Evolutionary conservation across 176 grass and related monocot genomes (phyloP).

Genomic region (Alloteropsis semialata): DNA sequence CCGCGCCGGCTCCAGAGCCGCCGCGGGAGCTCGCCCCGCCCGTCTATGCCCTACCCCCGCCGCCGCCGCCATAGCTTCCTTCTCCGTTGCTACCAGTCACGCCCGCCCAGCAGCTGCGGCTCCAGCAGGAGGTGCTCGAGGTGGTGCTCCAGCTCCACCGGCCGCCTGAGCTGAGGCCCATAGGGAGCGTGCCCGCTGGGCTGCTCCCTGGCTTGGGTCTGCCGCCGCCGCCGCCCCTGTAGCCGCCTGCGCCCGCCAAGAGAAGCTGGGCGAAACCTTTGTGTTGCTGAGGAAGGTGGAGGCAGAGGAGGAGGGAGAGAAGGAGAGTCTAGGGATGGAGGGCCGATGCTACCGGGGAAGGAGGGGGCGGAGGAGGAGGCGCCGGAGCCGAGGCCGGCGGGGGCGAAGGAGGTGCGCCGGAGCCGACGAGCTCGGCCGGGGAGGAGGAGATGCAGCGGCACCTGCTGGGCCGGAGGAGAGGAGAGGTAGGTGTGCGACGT

Average conservation of each 20-base stretch:
- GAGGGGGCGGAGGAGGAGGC: too few species aligned
- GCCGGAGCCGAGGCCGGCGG: too few species aligned
- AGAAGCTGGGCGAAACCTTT: too few species aligned
- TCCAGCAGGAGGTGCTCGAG: constrained; percentile 49
- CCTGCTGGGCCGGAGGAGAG: too few species aligned
- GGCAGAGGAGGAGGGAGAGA: too few species aligned
- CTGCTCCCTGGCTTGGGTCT: background rate
- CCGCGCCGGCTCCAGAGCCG: constrained; percentile 10
- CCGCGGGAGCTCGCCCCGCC: background rate
- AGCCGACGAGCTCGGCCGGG: too few species aligned
- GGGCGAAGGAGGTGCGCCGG: too few species aligned
- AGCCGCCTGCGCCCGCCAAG: constrained; percentile 49
- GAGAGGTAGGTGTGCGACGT: too few species aligned
- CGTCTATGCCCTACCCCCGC: background rate
- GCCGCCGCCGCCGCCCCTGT: constrained; percentile 2
- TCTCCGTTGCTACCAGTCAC: background rate
- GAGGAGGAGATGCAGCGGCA: too few species aligned
- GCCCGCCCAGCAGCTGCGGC: constrained; percentile 1
- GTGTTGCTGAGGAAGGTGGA: too few species aligned
- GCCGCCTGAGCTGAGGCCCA: background rate
- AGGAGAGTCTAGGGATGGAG: too few species aligned
- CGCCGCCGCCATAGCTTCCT: background rate
- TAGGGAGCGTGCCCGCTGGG: background rate
- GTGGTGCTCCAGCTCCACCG: background rate
- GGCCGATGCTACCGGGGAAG: too few species aligned